These are phyloP conservation scores for Starmerella bombicola DNA, from an alignment of 805 yeast species.

Conservation along the genomic window DNA sequence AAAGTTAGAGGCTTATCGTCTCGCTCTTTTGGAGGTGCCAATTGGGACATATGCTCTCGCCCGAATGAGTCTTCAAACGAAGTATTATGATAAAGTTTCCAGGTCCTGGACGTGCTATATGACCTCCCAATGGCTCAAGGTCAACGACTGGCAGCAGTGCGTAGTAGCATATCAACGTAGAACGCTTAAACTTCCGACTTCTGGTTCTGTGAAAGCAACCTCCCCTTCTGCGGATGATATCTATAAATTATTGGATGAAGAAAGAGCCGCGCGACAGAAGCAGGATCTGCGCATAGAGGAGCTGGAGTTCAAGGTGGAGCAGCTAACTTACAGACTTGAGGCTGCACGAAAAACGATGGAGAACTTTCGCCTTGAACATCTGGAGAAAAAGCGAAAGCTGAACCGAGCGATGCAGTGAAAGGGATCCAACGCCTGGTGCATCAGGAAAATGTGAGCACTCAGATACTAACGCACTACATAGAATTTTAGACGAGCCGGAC, in stretches of 20 bases:
- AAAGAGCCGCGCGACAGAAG: not conserved
- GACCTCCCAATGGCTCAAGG: not conserved
- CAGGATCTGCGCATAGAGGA: not conserved
- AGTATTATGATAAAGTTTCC: not conserved
- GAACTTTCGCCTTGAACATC: not conserved
- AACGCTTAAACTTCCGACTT: not conserved
- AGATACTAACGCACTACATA: too few species aligned
- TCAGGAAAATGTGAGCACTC: too few species aligned
- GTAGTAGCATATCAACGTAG: not conserved
- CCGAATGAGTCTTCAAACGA: not conserved
- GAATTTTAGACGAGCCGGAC: too few species aligned
- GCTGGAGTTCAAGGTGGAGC: not conserved
- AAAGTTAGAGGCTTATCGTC: conserved; percentile 2
- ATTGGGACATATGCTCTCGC: conserved; percentile 2
- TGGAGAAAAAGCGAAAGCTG: not conserved
- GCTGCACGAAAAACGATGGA: not conserved
- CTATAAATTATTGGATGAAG: not conserved
- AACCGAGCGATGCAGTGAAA: not conserved
- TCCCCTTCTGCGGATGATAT: not conserved
- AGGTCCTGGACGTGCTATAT: conserved; percentile 4
- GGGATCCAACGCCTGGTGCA: conserved; percentile 2
- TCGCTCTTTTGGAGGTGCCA: not conserved
- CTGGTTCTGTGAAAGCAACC: not conserved
- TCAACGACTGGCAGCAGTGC: not conserved
- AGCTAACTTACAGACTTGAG: not conserved